A percentile compares a stretch with the other conserved stretches of the same genome.
Evolutionary conservation across 2,329 filamentous ascomycete species (phyloP).

Genomic region (Paecilomyces dactylethromorphus): DNA sequence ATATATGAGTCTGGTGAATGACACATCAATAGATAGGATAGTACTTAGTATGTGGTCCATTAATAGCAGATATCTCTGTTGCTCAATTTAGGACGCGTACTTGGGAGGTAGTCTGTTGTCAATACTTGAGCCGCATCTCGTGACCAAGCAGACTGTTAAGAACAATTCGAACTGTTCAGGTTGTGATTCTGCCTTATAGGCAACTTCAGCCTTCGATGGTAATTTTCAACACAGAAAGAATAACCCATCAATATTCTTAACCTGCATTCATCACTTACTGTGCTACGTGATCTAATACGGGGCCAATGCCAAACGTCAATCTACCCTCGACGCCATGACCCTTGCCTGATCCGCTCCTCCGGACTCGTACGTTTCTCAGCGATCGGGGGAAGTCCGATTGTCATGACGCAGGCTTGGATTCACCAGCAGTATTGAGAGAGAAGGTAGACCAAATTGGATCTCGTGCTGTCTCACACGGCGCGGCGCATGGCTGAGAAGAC

Average conservation of each 20-base stretch:
- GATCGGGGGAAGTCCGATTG: neutral
- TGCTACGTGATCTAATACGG: neutral
- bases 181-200: too few species aligned
- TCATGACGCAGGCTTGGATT: neutral
- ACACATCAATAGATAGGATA: too few species aligned
- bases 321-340: neutral
- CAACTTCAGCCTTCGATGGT: too few species aligned
- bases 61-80: too few species aligned
- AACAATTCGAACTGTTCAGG: constrained; percentile 48
- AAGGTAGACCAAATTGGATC: neutral
- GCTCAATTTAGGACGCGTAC: constrained; percentile 10
- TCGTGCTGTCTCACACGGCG: neutral
- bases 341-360: neutral
- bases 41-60: too few species aligned
- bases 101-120: constrained; percentile 57
- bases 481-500: neutral
- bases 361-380: neutral
- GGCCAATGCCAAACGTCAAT: neutral
- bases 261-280: neutral
- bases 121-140: constrained; percentile 62
- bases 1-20: constrained; percentile 14
- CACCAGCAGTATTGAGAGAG: neutral
- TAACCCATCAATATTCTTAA: neutral
- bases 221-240: constrained; percentile 1
- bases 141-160: constrained; percentile 68